Evolutionary conservation across 2,329 filamentous ascomycete species (phyloP).

Genomic region (Clonostachys sp.): DNA sequence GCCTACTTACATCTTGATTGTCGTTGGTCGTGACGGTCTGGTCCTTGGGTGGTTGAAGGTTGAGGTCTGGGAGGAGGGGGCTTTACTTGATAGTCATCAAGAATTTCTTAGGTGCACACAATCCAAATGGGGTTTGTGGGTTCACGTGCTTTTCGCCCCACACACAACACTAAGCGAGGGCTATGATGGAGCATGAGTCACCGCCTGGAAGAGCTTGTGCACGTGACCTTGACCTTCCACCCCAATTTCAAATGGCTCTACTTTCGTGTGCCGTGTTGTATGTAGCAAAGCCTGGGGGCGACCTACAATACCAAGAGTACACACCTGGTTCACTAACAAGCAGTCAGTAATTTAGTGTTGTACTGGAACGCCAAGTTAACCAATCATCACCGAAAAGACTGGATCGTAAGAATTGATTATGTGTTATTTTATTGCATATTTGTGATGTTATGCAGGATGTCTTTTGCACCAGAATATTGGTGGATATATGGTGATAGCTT

Average conservation of each 20-base stretch:
- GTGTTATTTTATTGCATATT: no score
- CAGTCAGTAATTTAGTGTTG: no score
- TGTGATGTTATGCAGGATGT: no score
- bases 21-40: constrained; percentile 32
- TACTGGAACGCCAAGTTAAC: no score
- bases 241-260: constrained; percentile 11
- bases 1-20: constrained; percentile 38
- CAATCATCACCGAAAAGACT: no score
- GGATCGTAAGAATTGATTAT: no score
- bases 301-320: no score
- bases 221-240: constrained; percentile 8
- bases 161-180: constrained; percentile 32
- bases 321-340: no score
- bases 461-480: no score
- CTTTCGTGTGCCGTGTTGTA: no score
- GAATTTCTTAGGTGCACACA: constrained; percentile 32
- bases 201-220: neutral
- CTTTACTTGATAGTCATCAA: constrained; percentile 15
- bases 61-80: constrained; percentile 29
- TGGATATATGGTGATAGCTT: neutral
- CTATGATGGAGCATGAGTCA: constrained; percentile 21
- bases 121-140: constrained; percentile 31
- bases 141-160: constrained; percentile 29
- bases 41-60: constrained; percentile 28
- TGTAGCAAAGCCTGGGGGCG: no score